Conservation (phyloP, 441 rosid species). For the Caryocar brasiliense region DNA sequence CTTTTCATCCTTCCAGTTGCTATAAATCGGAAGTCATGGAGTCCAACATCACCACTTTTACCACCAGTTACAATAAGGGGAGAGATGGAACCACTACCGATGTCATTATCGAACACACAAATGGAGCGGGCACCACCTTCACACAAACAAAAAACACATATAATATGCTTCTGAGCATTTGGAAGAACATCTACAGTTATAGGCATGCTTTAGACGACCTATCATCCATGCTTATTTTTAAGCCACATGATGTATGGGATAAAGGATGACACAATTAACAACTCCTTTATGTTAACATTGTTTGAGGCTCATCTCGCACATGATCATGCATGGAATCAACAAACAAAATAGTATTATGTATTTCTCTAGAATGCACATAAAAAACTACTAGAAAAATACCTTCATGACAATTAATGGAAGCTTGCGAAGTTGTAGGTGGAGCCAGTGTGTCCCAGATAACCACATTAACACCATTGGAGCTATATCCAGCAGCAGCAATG, state of each 20-base stretch:
- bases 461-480: constrained; percentile 74
- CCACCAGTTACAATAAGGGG: constrained; percentile 94
- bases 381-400: constrained; percentile 31
- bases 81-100: constrained; percentile 85
- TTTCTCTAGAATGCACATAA: not conserved
- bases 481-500: constrained; percentile 76
- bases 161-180: not conserved
- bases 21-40: constrained; percentile 87
- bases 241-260: no score
- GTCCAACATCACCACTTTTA: constrained; percentile 79
- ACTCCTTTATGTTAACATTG: no score
- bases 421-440: constrained; percentile 80
- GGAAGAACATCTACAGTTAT: constrained; percentile 1
- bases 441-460: constrained; percentile 96
- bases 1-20: constrained; percentile 82
- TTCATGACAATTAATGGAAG: constrained; percentile 83
- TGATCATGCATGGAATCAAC: no score
- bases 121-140: constrained; percentile 93
- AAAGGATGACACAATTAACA: no score
- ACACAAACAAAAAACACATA: constrained; percentile 5
- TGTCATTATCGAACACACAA: constrained; percentile 74
- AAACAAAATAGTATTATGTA: no score
- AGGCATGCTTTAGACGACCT: not conserved
- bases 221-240: not conserved
- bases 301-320: no score